Evolutionary conservation across 2,329 filamentous ascomycete species (phyloP), one percentile per base, ranked within the genome.

Genomic region (Aspergillus sergii): DNA sequence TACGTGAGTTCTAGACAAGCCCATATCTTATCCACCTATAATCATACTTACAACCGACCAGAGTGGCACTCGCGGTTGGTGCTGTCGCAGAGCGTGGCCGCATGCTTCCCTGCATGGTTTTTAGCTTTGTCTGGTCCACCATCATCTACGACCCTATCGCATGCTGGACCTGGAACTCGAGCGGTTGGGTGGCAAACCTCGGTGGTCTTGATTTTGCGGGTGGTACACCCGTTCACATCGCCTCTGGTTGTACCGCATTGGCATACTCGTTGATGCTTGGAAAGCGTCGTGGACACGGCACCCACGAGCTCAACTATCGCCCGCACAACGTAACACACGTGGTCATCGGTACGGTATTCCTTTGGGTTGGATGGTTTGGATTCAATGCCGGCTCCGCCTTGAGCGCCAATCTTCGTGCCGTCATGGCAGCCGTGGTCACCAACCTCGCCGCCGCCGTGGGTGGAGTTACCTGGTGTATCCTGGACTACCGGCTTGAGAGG

Each of bases 291-390:
- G 93, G 93, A 26, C 92, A 96, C 76, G 91, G 92, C 57, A 96
- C 92, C 32, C 90, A 93, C 74, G 92, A 94, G 77, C 84, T 96
- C 71, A 96, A 96, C 81, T 96, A 94, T 79, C 90, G 93, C 57
- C 93, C 93, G 11, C 93, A 97, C 82, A 96, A 96, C 72, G 92
- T 96, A 54, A 95, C 93, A 4, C 92, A 96, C 76, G 93, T 97
- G 69, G 92, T 96, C 58, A 91, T 96, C 61, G 93, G 93, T 34
- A 96, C 93, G 3, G 92, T 96, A 54, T 96, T 97, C 80, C 88
- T 97, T 19, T 97, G 93, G 93, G 91, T 96, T 19, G 93, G 93
- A 59, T 97, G 93, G 93, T 96, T 96, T 73, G 93, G 93, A 55
- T 97, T 97, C 87, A 97, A 96, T 72, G 92, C 91, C 57, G 93